Evolutionary conservation across 108 stramenopile species (phyloP).

Genomic region (Stephanodiscus minutulus): DNA sequence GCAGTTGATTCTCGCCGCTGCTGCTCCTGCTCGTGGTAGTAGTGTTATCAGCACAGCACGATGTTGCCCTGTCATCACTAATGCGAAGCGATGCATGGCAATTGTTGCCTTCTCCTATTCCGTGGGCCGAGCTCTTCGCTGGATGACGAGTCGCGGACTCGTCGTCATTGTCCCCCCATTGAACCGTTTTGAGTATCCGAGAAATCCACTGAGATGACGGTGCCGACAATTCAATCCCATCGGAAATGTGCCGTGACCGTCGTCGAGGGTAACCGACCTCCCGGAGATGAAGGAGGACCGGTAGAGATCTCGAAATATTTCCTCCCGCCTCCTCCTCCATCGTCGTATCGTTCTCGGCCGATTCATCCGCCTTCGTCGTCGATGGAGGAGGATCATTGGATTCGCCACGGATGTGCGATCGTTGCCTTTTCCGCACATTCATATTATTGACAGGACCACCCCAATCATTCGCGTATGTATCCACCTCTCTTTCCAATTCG

Average conservation of each 20-base stretch:
- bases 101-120: neutral
- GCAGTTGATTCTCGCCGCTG: conserved; percentile 4
- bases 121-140: neutral
- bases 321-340: neutral
- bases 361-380: neutral
- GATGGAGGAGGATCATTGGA: neutral
- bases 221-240: neutral
- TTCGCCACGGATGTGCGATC: neutral
- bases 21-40: neutral
- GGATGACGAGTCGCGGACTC: neutral
- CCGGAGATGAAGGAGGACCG: conserved; percentile 23
- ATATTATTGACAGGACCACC: neutral
- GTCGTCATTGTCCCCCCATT: neutral
- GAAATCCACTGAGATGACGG: conserved; percentile 18
- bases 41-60: neutral
- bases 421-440: neutral
- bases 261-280: conserved; percentile 22
- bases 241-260: neutral
- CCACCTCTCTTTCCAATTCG: conserved; percentile 10
- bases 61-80: neutral
- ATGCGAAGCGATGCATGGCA: neutral
- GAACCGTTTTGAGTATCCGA: neutral
- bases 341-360: neutral
- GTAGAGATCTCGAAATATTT: conserved; percentile 20
- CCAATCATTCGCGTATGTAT: conserved; percentile 3